Percentiles rank a stretch among this genome's conserved stretches.
phyloP scores from a whole-genome alignment of 1,139 yeast genomes.

The Magnusiomyces suaveolens region DNA sequence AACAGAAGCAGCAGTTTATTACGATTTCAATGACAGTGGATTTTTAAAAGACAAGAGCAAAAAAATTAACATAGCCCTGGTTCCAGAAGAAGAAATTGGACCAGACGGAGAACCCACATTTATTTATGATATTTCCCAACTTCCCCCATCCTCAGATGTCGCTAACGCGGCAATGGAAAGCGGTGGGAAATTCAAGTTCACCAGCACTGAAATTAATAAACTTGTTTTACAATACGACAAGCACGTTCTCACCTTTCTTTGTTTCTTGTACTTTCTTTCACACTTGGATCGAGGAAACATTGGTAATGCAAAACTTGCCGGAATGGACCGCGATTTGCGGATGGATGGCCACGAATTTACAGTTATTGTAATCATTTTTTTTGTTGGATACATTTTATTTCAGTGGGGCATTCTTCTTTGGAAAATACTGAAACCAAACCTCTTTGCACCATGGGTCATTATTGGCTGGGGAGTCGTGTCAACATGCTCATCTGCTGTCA shows the following conservation, averaged over 20 bases:
- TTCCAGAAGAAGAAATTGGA: background rate
- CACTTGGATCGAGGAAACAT: constrained; percentile 35
- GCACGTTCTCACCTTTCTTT: constrained; percentile 3
- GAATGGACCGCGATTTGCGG: constrained; percentile 40
- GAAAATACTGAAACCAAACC: constrained; percentile 19
- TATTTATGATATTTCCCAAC: background rate
- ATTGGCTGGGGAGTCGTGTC: constrained; percentile 27
- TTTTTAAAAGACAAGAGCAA: background rate
- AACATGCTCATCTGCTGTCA: constrained; percentile 20
- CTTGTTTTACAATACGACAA: constrained; percentile 5
- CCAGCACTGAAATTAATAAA: background rate
- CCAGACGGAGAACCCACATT: background rate
- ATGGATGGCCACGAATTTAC: constrained; percentile 36
- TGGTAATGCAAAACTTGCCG: constrained; percentile 52
- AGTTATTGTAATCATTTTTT: constrained; percentile 17
- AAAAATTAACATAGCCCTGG: background rate
- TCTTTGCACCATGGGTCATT: constrained; percentile 23
- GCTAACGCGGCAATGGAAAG: background rate
- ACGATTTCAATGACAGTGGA: background rate
- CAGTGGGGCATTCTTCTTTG: constrained; percentile 19
- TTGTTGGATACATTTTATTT: constrained; percentile 26
- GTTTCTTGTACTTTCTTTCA: constrained; percentile 2
- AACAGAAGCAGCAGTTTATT: background rate
- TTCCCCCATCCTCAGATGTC: constrained; percentile 2
- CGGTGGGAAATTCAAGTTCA: background rate